These are phyloP conservation scores for Neurospora sp. DNA, from an alignment of 495 filamentous ascomycete genomes.

Conservation along the genomic window DNA sequence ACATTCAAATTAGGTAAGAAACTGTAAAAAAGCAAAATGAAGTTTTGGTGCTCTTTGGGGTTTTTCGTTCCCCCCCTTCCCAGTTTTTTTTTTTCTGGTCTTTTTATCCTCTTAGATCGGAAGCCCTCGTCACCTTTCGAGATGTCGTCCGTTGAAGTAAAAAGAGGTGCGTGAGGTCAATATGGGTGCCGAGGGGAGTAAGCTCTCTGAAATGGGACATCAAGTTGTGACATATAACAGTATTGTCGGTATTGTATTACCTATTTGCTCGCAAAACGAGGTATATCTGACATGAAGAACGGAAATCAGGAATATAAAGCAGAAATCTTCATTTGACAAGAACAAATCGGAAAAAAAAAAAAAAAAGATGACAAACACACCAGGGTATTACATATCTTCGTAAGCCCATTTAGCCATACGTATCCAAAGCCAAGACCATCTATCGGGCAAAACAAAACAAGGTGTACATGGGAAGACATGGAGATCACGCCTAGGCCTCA, in stretches of 20 bases:
- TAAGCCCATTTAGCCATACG: neutral
- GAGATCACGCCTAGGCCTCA: slow-evolving; percentile 32
- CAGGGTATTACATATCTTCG: neutral
- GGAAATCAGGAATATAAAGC: neutral
- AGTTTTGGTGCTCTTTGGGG: no score
- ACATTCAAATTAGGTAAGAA: no score
- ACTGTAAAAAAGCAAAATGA: no score
- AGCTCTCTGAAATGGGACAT: no score
- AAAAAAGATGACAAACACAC: neutral
- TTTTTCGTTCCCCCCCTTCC: no score
- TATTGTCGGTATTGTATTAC: neutral
- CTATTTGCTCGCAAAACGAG: neutral
- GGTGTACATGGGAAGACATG: neutral
- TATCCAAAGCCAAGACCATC: neutral
- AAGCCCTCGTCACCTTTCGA: no score
- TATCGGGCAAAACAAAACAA: neutral
- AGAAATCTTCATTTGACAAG: neutral
- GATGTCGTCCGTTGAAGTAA: no score
- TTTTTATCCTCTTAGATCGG: no score
- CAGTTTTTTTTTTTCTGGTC: no score
- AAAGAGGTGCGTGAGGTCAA: neutral
- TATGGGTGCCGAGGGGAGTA: no score
- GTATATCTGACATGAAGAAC: neutral
- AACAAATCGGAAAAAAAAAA: neutral
- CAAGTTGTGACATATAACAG: no score